Conservation (phyloP, 352 stramenopile species). For the Globisporangium emineosum region DNA sequence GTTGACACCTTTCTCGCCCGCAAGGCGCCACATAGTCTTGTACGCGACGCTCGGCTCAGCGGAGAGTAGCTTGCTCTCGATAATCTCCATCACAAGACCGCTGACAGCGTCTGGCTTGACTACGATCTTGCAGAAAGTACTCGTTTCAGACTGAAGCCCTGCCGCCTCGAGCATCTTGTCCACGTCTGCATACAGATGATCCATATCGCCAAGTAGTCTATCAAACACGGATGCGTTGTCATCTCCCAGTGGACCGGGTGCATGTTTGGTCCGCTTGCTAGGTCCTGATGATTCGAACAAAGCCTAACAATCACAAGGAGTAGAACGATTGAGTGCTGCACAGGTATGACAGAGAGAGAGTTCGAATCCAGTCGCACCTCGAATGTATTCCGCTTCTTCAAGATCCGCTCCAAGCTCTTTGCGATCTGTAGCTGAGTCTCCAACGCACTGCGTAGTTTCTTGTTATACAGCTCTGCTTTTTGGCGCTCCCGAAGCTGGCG, state of each 20-base stretch:
- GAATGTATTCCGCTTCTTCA: slow-evolving; percentile 19
- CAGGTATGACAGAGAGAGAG: not conserved
- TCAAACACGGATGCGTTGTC: not conserved
- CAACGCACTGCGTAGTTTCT: not conserved
- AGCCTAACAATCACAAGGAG: not conserved
- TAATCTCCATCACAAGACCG: not conserved
- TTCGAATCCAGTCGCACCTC: not conserved
- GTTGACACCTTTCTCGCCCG: not conserved
- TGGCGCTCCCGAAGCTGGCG: not conserved
- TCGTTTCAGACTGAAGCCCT: not conserved
- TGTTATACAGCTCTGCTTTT: not conserved
- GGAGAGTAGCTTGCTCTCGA: not conserved
- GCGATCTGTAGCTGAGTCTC: slow-evolving; percentile 24
- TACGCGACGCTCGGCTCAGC: not conserved
- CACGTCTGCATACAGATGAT: not conserved
- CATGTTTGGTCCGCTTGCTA: not conserved
- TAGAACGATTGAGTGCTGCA: not conserved
- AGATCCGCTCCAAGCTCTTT: slow-evolving; percentile 38
- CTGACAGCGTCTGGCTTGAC: not conserved
- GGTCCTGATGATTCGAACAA: not conserved
- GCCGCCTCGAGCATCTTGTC: not conserved
- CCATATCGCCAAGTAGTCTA: not conserved
- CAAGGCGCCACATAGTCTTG: not conserved
- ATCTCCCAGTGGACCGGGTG: not conserved
- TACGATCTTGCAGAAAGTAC: not conserved